phyloP scores from a whole-genome alignment of 1,284 basidiomycete species.

The Austroboletus niveus region DNA sequence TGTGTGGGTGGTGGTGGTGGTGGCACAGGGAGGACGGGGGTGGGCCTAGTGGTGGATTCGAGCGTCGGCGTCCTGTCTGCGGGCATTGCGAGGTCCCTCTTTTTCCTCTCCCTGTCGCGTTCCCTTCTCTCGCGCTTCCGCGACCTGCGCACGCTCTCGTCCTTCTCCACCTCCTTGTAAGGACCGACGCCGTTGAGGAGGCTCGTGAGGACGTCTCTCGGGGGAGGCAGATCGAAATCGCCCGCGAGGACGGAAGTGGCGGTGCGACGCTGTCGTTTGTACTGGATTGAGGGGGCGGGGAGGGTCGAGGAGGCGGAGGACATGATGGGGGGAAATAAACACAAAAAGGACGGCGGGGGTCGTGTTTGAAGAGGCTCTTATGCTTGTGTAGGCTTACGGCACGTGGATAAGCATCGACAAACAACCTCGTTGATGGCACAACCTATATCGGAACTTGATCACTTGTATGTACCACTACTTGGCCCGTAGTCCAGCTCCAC shows the following conservation, averaged over 20 bases:
- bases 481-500: not conserved
- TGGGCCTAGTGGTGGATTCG: slow-evolving; percentile 18
- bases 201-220: slow-evolving; percentile 73
- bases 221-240: slow-evolving; percentile 61
- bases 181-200: slow-evolving; percentile 69
- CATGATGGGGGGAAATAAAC: slow-evolving; percentile 19
- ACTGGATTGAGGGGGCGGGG: slow-evolving; percentile 27
- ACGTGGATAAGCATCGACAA: slow-evolving; percentile 35
- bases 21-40: slow-evolving; percentile 26
- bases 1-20: slow-evolving; percentile 17
- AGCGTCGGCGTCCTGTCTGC: slow-evolving; percentile 24
- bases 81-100: slow-evolving; percentile 11
- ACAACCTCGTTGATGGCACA: slow-evolving; percentile 35
- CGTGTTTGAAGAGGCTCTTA: slow-evolving; percentile 36
- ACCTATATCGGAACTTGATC: slow-evolving; percentile 30
- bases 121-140: slow-evolving; percentile 53
- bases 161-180: slow-evolving; percentile 59
- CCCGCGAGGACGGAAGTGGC: slow-evolving; percentile 74
- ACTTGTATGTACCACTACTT: not conserved
- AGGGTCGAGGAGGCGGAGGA: slow-evolving; percentile 37
- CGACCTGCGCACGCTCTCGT: slow-evolving; percentile 48
- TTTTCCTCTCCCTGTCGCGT: slow-evolving; percentile 42
- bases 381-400: slow-evolving; percentile 36
- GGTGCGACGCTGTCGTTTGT: slow-evolving; percentile 59
- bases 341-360: slow-evolving; percentile 30